Evolutionary conservation across 805 yeast species (phyloP), one percentile per base, ranked within the genome.

Genomic region (Pichia scutulata): DNA sequence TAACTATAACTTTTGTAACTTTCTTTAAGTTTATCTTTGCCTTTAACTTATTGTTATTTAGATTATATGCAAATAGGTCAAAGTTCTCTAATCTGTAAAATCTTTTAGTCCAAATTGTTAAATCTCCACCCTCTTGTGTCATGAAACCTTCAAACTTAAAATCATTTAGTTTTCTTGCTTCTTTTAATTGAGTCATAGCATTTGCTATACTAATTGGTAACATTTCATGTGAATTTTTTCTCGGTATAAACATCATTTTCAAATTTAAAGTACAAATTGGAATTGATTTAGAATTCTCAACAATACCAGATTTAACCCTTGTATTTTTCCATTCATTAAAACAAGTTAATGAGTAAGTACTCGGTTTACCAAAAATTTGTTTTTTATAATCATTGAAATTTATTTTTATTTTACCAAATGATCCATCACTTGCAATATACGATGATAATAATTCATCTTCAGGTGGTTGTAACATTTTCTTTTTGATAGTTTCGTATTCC

Each of bases 111-210:
- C 90, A 80, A 26, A 74, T 70, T 16, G 74, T 77, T 57, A 93
- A 78, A 68, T 90, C 98, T 10, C 97, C 97, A 19, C 98, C 98
- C 60, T 84, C 88, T 68, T 90, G 98, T 58, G 81, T 80, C 69
- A 92, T 69, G 60, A 71, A 82, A 0, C 97, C 97, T 61, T 85
- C 84, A 59, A 70, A 69, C 2, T 46, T 49, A 19, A 71, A 57
- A 7, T 56, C 44, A 55, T 47, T 14, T 4, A 51, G 43, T 30
- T 69, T 60, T 18, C 60, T 59, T 22, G 68, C 63, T 56, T 76
- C 70, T 7, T 64, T 52, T 10, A 75, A 63, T 55, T 77, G 71
- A 13, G 66, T 70, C 13, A 65, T 56, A n/a, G 81, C 81, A 46
- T 78, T 68, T 48, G 74, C 74, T 57, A 86, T 80, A 49, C 89